A percentile compares a stretch with the other conserved stretches of the same genome.
phyloP scores from a whole-genome alignment of 177 flowering plant species.

The Vitis hybrid region DNA sequence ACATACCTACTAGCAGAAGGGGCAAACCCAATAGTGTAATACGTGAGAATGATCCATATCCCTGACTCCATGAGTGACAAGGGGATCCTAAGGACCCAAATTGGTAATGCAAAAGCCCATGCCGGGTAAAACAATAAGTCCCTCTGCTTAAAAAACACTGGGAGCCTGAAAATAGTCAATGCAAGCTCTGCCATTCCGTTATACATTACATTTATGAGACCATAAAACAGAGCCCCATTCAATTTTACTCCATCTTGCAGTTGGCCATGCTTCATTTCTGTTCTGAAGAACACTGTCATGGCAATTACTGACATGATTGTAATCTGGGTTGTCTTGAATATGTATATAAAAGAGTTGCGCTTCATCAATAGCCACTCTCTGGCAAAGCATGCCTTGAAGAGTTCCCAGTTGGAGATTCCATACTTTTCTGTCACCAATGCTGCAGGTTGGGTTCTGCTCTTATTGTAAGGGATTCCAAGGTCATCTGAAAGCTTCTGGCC shows the following conservation, averaged over 20 bases:
- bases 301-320: too few species aligned
- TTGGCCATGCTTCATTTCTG: conserved; percentile 25
- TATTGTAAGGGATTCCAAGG: conserved; percentile 32
- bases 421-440: conserved; percentile 33
- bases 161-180: conserved; percentile 41
- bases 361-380: too few species aligned
- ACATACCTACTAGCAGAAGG: conserved; percentile 41
- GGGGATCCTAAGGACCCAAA: conserved; percentile 47
- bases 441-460: conserved; percentile 28
- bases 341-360: too few species aligned
- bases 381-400: too few species aligned
- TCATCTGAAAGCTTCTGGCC: conserved; percentile 39
- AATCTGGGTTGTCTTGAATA: too few species aligned
- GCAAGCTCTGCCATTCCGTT: conserved; percentile 53
- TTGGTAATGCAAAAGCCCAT: conserved; percentile 48
- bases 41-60: conserved; percentile 45
- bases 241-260: conserved; percentile 26
- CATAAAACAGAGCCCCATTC: conserved; percentile 49
- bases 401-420: too few species aligned
- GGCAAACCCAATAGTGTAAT: conserved; percentile 52
- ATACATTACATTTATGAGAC: conserved; percentile 39
- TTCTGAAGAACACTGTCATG: too few species aligned
- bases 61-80: conserved; percentile 43
- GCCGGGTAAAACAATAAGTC: conserved; percentile 48
- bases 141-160: conserved; percentile 56